Base-by-base conservation (phyloP, 176 grass and related monocot genomes). In the Thinopyrum elongatum region DNA sequence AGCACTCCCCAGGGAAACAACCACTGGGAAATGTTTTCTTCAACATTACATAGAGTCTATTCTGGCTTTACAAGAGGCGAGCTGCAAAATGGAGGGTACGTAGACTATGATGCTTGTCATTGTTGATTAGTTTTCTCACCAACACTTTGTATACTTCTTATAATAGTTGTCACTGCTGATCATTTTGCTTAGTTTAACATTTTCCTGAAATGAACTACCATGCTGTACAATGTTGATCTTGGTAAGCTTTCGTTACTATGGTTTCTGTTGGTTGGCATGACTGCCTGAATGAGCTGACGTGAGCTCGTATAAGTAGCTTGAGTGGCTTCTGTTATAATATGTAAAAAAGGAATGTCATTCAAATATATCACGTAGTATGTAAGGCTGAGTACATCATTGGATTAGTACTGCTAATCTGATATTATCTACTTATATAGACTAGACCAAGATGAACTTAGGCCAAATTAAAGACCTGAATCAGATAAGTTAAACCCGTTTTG, bases 41-140 rank as follows among this genome's bases (percentile, higher is more conserved):
- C 93, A 95, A 73, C 96, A 98, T 51, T 98, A 98, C 57, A 92
- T 95, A 71, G 93, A 98, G 29, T 94, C 93, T 63, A 98, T 98
- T 91, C 79, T 98, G 61, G 85, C 92, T 74, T 87, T 98, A 79
- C 94, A 98, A 82, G 97, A 92, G 47, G 83, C 94, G 29, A 95
- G 90, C 82, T 90, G 90, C 90, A 90, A 89, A 91, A 46, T 84
- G 82, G 80, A 91, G 51, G 97, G 97, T 95, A 91, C 15, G 49
- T 28, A 51, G 17, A 78, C 11, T 87, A 51, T 31, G 29, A 26
- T 19, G 22, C 47, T 65, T 89, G 22, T 49, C 34, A 35, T 46
- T 76, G n/a, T 58, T 85, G 73, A 65, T 74, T 38, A 11, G 7
- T 30, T 83, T 26, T 46, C 80, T 83, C 69, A 79, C n/a, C 7